These are phyloP conservation scores for Sphagnum contortum DNA, from an alignment of 225 moss, liverwort and hornwort species.

Conservation along the genomic window DNA sequence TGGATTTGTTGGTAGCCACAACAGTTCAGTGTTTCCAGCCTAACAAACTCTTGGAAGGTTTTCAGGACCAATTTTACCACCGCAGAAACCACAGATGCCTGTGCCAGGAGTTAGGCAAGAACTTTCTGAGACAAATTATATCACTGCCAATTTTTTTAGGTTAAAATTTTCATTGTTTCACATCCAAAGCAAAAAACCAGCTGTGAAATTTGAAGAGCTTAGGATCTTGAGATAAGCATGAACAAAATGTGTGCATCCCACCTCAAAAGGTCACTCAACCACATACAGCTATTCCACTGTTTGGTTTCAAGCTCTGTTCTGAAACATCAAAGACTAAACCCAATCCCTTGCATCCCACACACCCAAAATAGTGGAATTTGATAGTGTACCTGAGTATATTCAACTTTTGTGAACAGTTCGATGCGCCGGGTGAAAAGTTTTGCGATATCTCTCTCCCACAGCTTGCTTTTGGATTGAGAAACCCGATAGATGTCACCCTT, in stretches of 20 bases:
- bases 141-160: no score
- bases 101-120: neutral
- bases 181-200: no score
- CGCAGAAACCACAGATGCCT: constrained; percentile 44
- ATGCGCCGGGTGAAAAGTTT: constrained; percentile 47
- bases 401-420: constrained; percentile 46
- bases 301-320: no score
- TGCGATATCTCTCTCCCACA: constrained; percentile 51
- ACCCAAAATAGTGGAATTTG: neutral
- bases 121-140: neutral
- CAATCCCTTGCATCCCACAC: no score
- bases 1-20: constrained; percentile 59
- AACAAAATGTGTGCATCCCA: neutral
- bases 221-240: neutral
- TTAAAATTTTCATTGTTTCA: no score
- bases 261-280: neutral
- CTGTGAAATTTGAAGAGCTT: neutral
- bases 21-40: constrained; percentile 44
- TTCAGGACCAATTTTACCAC: constrained; percentile 45
- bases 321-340: no score
- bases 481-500: neutral
- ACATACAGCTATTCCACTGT: neutral
- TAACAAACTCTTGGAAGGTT: constrained; percentile 52
- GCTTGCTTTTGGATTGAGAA: constrained; percentile 14
- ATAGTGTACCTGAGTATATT: constrained; percentile 33